A percentile compares a stretch with the other conserved stretches of the same genome.
These are phyloP conservation scores for Alternaria brassicae DNA, from an alignment of 2,329 filamentous ascomycete genomes.

Conservation along the genomic window DNA sequence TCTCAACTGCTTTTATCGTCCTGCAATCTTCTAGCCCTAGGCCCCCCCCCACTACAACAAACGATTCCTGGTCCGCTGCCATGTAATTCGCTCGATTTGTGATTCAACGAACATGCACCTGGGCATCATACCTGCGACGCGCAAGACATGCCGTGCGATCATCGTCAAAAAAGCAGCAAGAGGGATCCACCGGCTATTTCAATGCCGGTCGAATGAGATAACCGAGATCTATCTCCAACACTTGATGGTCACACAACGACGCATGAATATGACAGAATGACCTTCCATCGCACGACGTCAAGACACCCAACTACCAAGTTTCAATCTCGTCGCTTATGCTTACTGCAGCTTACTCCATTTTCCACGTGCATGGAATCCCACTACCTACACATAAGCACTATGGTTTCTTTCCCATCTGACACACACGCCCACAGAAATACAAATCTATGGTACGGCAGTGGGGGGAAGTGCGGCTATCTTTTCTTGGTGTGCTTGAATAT, in stretches of 20 bases:
- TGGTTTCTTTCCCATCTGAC: slow-evolving; percentile 25
- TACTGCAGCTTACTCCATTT: slow-evolving; percentile 37
- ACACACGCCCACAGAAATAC: neutral
- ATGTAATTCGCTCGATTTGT: slow-evolving; percentile 6
- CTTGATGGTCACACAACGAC: slow-evolving; percentile 2
- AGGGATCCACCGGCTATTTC: slow-evolving; percentile 2
- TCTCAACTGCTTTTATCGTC: neutral
- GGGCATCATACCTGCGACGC: neutral
- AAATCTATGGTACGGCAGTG: slow-evolving; percentile 13
- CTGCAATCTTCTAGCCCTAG: slow-evolving; percentile 10
- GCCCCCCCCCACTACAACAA: slow-evolving; percentile 6
- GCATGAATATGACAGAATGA: neutral
- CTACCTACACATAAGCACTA: slow-evolving; percentile 7
- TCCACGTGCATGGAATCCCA: slow-evolving; percentile 24
- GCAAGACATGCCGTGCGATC: slow-evolving; percentile 1
- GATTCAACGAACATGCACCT: neutral
- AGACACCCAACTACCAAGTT: slow-evolving; percentile 26
- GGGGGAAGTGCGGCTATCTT: slow-evolving; percentile 8
- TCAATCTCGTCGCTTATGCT: slow-evolving; percentile 25
- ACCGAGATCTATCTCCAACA: neutral
- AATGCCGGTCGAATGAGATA: slow-evolving; percentile 1
- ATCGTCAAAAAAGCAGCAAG: neutral
- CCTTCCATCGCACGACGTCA: slow-evolving; percentile 5
- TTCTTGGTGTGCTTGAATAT: slow-evolving; percentile 24
- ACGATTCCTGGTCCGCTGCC: neutral